Conservation (phyloP, 2,329 filamentous ascomycete species). For the Colletotrichum camelliae region DNA sequence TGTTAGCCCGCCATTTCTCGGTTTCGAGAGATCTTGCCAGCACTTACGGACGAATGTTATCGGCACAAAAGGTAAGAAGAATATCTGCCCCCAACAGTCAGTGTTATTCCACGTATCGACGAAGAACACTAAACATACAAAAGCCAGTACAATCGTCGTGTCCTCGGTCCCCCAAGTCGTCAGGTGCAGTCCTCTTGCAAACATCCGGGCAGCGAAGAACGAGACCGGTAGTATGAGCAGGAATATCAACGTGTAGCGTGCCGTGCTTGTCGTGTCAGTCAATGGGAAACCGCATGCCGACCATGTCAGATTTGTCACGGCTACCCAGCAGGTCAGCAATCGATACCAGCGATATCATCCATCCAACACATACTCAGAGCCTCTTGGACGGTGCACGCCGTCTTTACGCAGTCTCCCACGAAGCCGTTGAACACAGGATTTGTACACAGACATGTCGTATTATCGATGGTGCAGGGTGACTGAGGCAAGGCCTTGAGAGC, state of each 20-base stretch:
- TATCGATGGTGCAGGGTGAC: neutral
- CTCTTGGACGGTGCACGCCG: neutral
- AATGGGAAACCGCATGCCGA: neutral
- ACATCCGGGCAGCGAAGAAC: neutral
- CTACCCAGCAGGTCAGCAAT: neutral
- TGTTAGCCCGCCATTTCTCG: neutral
- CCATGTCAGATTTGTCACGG: neutral
- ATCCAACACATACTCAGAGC: neutral
- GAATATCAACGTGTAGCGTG: neutral
- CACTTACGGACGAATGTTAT: neutral
- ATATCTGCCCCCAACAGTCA: neutral
- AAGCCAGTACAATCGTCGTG: neutral
- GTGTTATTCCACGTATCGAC: neutral
- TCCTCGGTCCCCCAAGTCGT: neutral
- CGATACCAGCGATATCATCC: neutral
- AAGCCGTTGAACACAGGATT: neutral
- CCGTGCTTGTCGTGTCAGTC: neutral
- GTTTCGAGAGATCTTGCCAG: neutral
- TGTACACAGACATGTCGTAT: neutral
- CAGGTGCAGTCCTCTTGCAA: neutral
- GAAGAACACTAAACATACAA: neutral
- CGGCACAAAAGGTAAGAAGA: neutral
- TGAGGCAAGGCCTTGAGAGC: neutral
- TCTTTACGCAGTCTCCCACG: neutral
- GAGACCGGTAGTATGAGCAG: neutral